Evolutionary conservation across 306 rosid species (phyloP), one percentile per base, ranked within the genome.

Genomic region (Rosa persica): DNA sequence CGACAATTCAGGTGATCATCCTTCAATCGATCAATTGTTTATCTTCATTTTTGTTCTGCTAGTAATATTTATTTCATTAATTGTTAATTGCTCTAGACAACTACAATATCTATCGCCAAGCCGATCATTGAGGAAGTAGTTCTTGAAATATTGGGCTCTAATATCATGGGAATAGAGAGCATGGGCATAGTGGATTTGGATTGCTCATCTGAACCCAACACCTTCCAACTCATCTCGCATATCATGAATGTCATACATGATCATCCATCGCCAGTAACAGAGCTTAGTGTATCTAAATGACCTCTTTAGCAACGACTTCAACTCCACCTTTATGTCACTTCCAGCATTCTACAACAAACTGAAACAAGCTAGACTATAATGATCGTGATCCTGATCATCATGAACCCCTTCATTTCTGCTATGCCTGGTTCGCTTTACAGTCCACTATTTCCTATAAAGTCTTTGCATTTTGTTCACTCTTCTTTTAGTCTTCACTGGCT

Each of bases 401-500:
- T 49, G 4, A 1, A 20, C 1, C 78, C 87, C 43, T 92, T 84
- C 5, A 67, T 92, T 65, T 67, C 62, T 0, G 97, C 75, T 8
- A 84, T 79, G 4, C 94, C 97, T 0, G 97, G 97, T 10, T 60
- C 82, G 34, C 88, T 89, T 76, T 89, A 88, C 15, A 88, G 91
- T 0, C 80, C 93, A 49, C 61, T 89, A 19, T 88, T 89, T 36
- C 93, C 94, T 0, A 39, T 11, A 39, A 79, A 83, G 0, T 79
- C 72, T 67, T 52, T 88, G 10, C 90, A 92, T 67, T 84, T 92
- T 76, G 89, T 84, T 23, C 91, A 88, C 83, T 88, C 97, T 81
- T 89, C 94, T 78, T 85, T 91, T n/a, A 89, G 90, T 62, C 89
- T 92, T 72, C 94, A 92, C 66, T 92, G 97, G 94, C 93, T 89